Percentiles rank a stretch among this genome's conserved stretches.
These are phyloP conservation scores for Xylariaceae sp. DNA, from an alignment of 2,329 filamentous ascomycete genomes.

Conservation along the genomic window DNA sequence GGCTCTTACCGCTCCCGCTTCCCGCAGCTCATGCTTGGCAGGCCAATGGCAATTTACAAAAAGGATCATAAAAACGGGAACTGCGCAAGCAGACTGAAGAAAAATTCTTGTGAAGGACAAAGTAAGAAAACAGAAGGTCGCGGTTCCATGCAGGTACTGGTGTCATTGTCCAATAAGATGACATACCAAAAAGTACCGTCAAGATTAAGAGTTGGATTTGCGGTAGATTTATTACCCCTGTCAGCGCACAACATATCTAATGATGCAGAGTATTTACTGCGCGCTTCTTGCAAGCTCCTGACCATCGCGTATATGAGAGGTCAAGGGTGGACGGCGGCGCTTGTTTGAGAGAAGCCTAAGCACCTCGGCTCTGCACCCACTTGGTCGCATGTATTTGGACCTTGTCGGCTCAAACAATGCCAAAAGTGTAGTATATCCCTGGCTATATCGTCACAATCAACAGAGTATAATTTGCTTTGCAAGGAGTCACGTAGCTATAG, in stretches of 20 bases:
- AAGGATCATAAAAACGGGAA: background rate
- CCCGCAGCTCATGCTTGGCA: background rate
- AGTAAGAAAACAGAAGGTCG: too few relatives aligned
- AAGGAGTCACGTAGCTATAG: too few relatives aligned
- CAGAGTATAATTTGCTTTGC: background rate
- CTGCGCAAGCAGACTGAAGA: too few relatives aligned
- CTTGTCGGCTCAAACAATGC: background rate
- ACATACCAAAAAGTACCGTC: too few relatives aligned
- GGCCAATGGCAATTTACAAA: background rate
- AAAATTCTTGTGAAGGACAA: too few relatives aligned
- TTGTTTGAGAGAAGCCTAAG: conserved; percentile 13
- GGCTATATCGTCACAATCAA: background rate
- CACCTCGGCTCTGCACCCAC: background rate
- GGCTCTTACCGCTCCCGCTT: conserved; percentile 5
- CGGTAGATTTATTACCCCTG: too few relatives aligned
- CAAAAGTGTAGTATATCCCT: background rate
- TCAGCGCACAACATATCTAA: background rate
- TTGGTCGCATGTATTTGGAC: conserved; percentile 5
- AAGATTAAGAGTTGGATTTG: too few relatives aligned
- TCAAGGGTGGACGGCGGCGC: conserved; percentile 6
- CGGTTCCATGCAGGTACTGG: too few relatives aligned
- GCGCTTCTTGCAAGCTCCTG: background rate
- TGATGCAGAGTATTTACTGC: background rate
- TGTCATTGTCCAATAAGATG: too few relatives aligned
- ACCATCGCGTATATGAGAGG: too few relatives aligned